phyloP scores from a whole-genome alignment of 257 asterid species.

The Gentiana dahurica region DNA sequence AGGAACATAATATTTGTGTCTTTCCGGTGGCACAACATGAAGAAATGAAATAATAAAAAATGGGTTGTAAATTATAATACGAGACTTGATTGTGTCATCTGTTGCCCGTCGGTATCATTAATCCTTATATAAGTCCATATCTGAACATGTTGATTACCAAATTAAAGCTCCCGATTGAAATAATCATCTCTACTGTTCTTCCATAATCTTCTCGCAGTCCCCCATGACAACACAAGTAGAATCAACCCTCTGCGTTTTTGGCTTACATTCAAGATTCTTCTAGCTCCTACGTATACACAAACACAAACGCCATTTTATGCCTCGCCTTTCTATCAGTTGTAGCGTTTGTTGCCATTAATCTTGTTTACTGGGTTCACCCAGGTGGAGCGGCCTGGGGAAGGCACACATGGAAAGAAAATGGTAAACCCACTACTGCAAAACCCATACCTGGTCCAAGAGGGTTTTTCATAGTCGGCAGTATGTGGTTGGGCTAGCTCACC shows the following conservation, averaged over 20 bases:
- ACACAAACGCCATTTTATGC: slow-evolving; percentile 12
- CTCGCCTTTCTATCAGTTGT: slow-evolving; percentile 22
- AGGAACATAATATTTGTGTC: too few species aligned
- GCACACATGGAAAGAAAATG: slow-evolving; percentile 16
- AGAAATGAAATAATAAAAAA: too few species aligned
- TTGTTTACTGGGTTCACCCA: slow-evolving; percentile 56
- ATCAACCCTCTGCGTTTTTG: slow-evolving; percentile 44
- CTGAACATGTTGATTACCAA: too few species aligned
- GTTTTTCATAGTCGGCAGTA: slow-evolving; percentile 60
- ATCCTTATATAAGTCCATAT: too few species aligned
- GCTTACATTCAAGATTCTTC: slow-evolving; percentile 43
- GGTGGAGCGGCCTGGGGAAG: slow-evolving; percentile 93
- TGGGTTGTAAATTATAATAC: too few species aligned
- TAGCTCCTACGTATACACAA: slow-evolving; percentile 6
- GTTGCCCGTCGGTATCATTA: too few species aligned
- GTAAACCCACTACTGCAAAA: background rate
- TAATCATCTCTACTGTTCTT: too few species aligned
- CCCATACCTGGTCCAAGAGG: slow-evolving; percentile 78
- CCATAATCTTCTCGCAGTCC: too few species aligned
- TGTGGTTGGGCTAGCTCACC: slow-evolving; percentile 78
- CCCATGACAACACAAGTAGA: too few species aligned
- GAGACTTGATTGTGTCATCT: too few species aligned
- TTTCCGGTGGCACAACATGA: too few species aligned
- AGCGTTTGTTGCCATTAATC: slow-evolving; percentile 25
- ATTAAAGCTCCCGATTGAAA: too few species aligned